These are phyloP conservation scores for Solanum lignicaule DNA, from an alignment of 257 asterid species.

Conservation along the genomic window DNA sequence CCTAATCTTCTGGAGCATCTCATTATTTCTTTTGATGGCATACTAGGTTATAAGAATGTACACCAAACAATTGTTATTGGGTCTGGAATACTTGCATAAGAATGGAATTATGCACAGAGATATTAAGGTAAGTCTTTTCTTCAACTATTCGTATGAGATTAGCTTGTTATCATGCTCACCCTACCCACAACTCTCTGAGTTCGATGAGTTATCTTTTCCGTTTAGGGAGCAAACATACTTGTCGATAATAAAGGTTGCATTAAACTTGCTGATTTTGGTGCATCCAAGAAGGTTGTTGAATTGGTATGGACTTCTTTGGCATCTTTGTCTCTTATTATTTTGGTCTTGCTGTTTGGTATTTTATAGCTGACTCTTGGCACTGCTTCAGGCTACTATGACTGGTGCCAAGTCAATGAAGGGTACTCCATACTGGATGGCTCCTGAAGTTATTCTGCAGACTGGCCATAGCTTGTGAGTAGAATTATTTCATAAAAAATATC, in stretches of 20 bases:
- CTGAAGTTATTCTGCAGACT: slow-evolving; percentile 98
- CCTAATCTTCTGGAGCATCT: not conserved
- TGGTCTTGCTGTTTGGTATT: slow-evolving; percentile 7
- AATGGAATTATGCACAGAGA: slow-evolving; percentile 97
- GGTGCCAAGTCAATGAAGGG: slow-evolving; percentile 99
- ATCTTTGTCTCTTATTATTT: not conserved
- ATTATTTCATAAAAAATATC: not conserved
- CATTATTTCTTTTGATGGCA: slow-evolving; percentile 3
- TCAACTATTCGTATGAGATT: not conserved
- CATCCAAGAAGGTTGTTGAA: slow-evolving; percentile 99
- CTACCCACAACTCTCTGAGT: not conserved
- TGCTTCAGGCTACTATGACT: slow-evolving; percentile 85
- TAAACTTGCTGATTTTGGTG: slow-evolving; percentile 99
- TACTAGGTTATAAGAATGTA: slow-evolving; percentile 94
- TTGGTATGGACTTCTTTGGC: slow-evolving; percentile 38
- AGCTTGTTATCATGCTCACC: not conserved
- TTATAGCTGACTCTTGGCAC: slow-evolving; percentile 9
- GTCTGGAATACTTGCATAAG: slow-evolving; percentile 90
- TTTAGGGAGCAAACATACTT: slow-evolving; percentile 95
- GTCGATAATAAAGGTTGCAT: slow-evolving; percentile 97
- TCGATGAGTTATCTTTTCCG: not conserved
- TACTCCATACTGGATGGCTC: slow-evolving; percentile 99
- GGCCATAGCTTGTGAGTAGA: slow-evolving; percentile 97
- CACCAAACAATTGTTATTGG: slow-evolving; percentile 81
- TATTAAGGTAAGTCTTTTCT: slow-evolving; percentile 55